phyloP scores from a whole-genome alignment of 148 eudicot species.

The Rhododendron mucronatum region DNA sequence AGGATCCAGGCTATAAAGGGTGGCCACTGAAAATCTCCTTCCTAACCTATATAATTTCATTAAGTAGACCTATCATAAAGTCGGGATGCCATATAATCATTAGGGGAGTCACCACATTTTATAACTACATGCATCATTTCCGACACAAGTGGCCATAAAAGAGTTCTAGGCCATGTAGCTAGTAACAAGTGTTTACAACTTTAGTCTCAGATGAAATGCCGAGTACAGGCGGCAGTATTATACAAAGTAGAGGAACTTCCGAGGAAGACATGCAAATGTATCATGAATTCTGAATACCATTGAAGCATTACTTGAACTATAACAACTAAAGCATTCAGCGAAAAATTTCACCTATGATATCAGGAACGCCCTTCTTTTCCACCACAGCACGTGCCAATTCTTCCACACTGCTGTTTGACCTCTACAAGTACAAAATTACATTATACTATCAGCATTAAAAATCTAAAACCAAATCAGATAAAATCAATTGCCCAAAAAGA shows the following conservation, averaged over 20 bases:
- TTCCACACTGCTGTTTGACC: slow-evolving; percentile 62
- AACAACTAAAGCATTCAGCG: background rate
- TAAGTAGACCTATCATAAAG: background rate
- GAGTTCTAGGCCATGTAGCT: background rate
- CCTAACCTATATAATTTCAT: background rate
- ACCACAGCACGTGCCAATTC: slow-evolving; percentile 62
- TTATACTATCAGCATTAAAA: background rate
- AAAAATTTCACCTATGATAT: slow-evolving; percentile 59
- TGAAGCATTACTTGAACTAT: background rate
- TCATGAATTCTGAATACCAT: background rate
- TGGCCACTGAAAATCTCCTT: background rate
- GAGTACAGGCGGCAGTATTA: background rate
- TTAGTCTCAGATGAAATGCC: background rate
- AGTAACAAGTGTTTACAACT: background rate
- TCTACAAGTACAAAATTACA: slow-evolving; percentile 31
- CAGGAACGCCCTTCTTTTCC: slow-evolving; percentile 81
- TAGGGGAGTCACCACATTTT: background rate
- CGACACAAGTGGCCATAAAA: background rate
- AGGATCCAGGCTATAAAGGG: background rate
- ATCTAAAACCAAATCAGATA: background rate
- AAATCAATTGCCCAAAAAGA: background rate
- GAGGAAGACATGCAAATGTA: background rate
- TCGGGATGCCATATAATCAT: background rate
- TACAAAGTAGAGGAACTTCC: background rate
- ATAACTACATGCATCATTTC: background rate